A percentile compares a stretch with the other conserved stretches of the same genome.
phyloP scores from a whole-genome alignment of 495 filamentous ascomycete species.

The Penicillium fimorum region DNA sequence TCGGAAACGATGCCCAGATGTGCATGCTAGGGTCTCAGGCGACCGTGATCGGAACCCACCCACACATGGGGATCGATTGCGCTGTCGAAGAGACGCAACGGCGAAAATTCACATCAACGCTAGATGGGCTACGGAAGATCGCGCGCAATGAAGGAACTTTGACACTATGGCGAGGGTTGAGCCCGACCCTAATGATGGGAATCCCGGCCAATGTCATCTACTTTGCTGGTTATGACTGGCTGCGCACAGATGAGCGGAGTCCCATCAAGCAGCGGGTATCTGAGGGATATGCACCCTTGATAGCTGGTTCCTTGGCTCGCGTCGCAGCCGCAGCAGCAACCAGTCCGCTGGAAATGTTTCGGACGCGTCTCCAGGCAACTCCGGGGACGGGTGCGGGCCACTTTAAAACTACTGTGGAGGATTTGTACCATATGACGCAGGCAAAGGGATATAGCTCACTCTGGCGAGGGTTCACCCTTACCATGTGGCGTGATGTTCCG shows the following conservation, averaged over 20 bases:
- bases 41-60: constrained; percentile 32
- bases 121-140: constrained; percentile 92
- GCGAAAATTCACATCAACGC: constrained; percentile 80
- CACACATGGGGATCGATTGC: constrained; percentile 59
- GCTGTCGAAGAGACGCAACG: constrained; percentile 83
- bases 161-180: constrained; percentile 90
- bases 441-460: constrained; percentile 73
- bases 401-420: constrained; percentile 71
- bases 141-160: constrained; percentile 87
- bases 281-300: constrained; percentile 71
- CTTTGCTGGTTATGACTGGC: constrained; percentile 96
- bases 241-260: constrained; percentile 67
- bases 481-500: constrained; percentile 94
- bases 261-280: constrained; percentile 61
- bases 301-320: constrained; percentile 75
- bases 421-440: constrained; percentile 75
- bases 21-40: constrained; percentile 63
- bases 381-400: constrained; percentile 55
- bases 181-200: constrained; percentile 90
- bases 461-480: constrained; percentile 90
- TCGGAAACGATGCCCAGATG: constrained; percentile 77
- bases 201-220: constrained; percentile 97
- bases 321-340: constrained; percentile 79
- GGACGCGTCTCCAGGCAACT: constrained; percentile 84
- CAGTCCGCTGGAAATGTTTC: constrained; percentile 91